Evolutionary conservation across 2,329 filamentous ascomycete species (phyloP).

Genomic region (Catunica adiposa): DNA sequence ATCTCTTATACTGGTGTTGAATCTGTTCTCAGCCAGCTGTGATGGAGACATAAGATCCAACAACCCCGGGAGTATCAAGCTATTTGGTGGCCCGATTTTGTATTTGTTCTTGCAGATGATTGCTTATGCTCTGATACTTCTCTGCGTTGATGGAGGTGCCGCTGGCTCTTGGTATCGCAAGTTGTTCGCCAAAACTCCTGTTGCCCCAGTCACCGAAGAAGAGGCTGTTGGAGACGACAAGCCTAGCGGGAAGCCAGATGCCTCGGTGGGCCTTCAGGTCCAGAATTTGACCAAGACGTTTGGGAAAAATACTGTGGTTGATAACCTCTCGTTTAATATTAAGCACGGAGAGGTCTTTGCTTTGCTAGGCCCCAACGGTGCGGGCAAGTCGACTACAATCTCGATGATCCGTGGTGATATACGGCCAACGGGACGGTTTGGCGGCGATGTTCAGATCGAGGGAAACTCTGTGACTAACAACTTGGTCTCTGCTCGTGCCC

Average conservation of each 20-base stretch:
- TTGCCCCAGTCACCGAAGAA: slow-evolving; percentile 25
- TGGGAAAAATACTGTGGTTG: slow-evolving; percentile 59
- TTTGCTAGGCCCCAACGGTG: slow-evolving; percentile 76
- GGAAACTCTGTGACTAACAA: slow-evolving; percentile 56
- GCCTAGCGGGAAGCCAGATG: slow-evolving; percentile 19
- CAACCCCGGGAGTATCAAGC: slow-evolving; percentile 52
- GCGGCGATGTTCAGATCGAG: slow-evolving; percentile 71
- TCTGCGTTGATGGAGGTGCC: slow-evolving; percentile 68
- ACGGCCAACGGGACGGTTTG: slow-evolving; percentile 51
- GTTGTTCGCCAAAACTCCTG: slow-evolving; percentile 21
- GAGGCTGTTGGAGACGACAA: slow-evolving; percentile 40
- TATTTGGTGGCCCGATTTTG: slow-evolving; percentile 71
- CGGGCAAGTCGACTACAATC: slow-evolving; percentile 82
- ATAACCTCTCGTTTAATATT: slow-evolving; percentile 74
- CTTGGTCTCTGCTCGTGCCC: slow-evolving; percentile 53
- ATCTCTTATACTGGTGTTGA: slow-evolving; percentile 60
- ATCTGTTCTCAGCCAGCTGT: slow-evolving; percentile 71
- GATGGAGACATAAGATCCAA: slow-evolving; percentile 42
- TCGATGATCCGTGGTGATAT: slow-evolving; percentile 80
- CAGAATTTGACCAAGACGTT: slow-evolving; percentile 69
- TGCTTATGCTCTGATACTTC: slow-evolving; percentile 51
- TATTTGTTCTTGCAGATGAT: slow-evolving; percentile 64
- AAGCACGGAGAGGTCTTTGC: slow-evolving; percentile 71
- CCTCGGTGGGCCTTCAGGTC: slow-evolving; percentile 55
- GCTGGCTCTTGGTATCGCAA: slow-evolving; percentile 35